Conservation (phyloP, 192 early-diverging fungal genomes). For the Backusella psychrophila region DNA sequence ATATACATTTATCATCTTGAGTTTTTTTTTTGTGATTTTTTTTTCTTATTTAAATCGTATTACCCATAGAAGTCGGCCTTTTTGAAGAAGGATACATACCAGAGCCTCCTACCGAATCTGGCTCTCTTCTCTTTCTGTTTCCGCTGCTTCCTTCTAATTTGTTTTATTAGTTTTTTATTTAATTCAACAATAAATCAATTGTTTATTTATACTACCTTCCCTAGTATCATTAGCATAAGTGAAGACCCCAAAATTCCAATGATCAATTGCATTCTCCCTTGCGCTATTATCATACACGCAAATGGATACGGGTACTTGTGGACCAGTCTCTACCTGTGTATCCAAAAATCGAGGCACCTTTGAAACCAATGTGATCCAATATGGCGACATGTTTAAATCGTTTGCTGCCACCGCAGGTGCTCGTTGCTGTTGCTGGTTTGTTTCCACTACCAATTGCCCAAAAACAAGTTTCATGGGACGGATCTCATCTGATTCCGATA, state of each 20-base stretch:
- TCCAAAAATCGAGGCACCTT: slow-evolving; percentile 1
- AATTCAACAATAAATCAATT: background rate
- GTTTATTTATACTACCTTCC: slow-evolving; percentile 1
- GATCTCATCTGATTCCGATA: slow-evolving; percentile 1
- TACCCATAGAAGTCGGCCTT: background rate
- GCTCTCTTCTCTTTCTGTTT: background rate
- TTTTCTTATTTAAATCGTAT: background rate
- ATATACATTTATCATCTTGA: background rate
- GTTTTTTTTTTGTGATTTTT: background rate
- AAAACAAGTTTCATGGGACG: slow-evolving; percentile 45
- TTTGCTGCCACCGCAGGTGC: background rate
- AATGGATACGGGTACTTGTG: slow-evolving; percentile 5
- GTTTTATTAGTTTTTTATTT: background rate
- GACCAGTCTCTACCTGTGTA: slow-evolving; percentile 1
- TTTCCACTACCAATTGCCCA: slow-evolving; percentile 49
- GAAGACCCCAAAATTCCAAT: slow-evolving; percentile 16
- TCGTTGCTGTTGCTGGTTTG: slow-evolving; percentile 35
- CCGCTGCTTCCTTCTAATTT: background rate
- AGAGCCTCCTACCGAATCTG: background rate
- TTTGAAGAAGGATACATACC: background rate
- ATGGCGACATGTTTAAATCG: background rate
- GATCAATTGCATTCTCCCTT: slow-evolving; percentile 1
- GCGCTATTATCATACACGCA: background rate
- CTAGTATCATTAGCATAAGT: background rate
- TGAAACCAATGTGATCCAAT: slow-evolving; percentile 6